These are phyloP conservation scores for Kodamaea hsintzibuensis DNA, from an alignment of 805 yeast species.

Conservation along the genomic window DNA sequence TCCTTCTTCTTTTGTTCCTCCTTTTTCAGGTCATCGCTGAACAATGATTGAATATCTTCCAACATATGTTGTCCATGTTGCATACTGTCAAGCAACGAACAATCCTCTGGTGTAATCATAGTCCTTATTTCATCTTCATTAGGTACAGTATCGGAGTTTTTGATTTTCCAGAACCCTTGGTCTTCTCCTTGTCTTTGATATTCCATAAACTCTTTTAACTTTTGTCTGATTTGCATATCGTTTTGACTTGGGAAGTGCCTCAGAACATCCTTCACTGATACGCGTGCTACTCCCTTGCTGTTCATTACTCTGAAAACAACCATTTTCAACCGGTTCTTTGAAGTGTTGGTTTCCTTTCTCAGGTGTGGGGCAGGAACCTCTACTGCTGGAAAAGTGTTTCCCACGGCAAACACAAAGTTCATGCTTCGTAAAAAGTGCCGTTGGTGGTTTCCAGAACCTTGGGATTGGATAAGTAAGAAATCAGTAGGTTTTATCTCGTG, in stretches of 20 bases:
- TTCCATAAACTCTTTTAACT: conserved; percentile 96
- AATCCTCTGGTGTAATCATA: conserved; percentile 93
- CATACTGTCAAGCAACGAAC: conserved; percentile 85
- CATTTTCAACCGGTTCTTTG: conserved; percentile 90
- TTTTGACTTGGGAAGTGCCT: conserved; percentile 95
- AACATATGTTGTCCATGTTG: conserved; percentile 87
- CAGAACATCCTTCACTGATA: conserved; percentile 84
- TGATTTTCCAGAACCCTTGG: conserved; percentile 93
- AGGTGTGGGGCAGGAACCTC: conserved; percentile 98
- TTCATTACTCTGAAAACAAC: conserved; percentile 86
- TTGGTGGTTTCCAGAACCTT: conserved; percentile 75
- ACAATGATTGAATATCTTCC: conserved; percentile 73
- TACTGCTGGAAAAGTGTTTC: conserved; percentile 89
- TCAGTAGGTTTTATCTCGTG: conserved; percentile 82
- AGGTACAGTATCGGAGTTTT: conserved; percentile 59
- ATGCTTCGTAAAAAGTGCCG: conserved; percentile 68
- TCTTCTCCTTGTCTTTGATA: conserved; percentile 92
- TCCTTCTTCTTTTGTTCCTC: conserved; percentile 27
- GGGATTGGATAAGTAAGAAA: conserved; percentile 74
- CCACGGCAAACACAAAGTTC: conserved; percentile 79
- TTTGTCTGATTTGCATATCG: conserved; percentile 95
- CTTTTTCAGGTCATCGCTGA: conserved; percentile 33
- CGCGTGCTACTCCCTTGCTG: conserved; percentile 67
- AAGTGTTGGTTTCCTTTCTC: conserved; percentile 89
- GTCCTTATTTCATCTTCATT: conserved; percentile 71